Evolutionary conservation across 208 protist species (phyloP).

Genomic region (Herpetomonas samuelpessoai): DNA sequence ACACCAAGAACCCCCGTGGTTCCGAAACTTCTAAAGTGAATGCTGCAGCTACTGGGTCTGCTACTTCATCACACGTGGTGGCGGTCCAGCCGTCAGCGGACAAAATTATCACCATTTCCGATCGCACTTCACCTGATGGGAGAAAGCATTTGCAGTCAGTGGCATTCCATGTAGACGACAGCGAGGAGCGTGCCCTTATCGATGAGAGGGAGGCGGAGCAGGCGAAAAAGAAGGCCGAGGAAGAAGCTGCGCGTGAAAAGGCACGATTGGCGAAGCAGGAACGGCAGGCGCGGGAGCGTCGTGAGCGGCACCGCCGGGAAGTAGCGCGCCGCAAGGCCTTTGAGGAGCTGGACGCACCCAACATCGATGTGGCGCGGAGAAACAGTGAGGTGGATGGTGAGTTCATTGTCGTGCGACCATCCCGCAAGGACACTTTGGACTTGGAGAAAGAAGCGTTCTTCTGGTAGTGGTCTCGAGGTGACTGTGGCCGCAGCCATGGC

Average conservation of each 20-base stretch:
- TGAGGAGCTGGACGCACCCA: slow-evolving; percentile 29
- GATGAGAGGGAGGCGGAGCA: slow-evolving; percentile 26
- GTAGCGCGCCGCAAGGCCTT: slow-evolving; percentile 39
- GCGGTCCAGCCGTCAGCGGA: background rate
- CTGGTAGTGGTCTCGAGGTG: too few relatives aligned
- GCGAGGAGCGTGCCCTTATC: slow-evolving; percentile 37
- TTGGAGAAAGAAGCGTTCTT: slow-evolving; percentile 76
- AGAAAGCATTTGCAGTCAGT: slow-evolving; percentile 8
- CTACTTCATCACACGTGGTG: background rate
- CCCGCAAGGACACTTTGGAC: slow-evolving; percentile 39
- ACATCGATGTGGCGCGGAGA: slow-evolving; percentile 37
- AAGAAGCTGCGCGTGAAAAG: slow-evolving; percentile 37
- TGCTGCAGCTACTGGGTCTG: background rate
- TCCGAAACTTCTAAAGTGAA: background rate
- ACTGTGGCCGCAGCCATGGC: too few relatives aligned
- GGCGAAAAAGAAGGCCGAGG: slow-evolving; percentile 24
- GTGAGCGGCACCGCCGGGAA: slow-evolving; percentile 34
- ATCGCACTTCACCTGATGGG: background rate
- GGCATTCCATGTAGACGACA: slow-evolving; percentile 41
- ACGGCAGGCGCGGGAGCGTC: slow-evolving; percentile 29
- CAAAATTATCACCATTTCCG: slow-evolving; percentile 14
- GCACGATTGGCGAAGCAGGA: slow-evolving; percentile 33
- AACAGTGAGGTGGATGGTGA: slow-evolving; percentile 49
- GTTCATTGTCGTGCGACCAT: slow-evolving; percentile 72
- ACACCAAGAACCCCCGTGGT: background rate